These are phyloP conservation scores for Glebionis coronaria DNA, from an alignment of 129 eudicot genomes.

Conservation along the genomic window DNA sequence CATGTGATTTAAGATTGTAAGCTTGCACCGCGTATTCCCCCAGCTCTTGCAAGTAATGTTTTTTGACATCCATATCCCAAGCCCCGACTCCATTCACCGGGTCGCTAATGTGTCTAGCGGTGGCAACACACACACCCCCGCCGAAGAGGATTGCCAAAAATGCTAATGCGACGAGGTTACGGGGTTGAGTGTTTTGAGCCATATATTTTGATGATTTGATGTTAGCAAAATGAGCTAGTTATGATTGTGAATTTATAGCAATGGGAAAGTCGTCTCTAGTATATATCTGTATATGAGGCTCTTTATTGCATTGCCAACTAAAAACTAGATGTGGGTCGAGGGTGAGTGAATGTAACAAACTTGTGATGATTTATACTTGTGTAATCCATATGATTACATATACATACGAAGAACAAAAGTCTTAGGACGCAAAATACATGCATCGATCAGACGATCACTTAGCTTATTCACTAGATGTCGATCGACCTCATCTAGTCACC, in stretches of 20 bases:
- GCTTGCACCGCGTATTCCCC: slow-evolving; percentile 30
- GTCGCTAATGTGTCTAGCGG: neutral
- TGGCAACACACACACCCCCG: neutral
- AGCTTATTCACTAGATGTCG: too few relatives aligned
- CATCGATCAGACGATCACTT: too few relatives aligned
- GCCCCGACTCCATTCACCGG: too few relatives aligned
- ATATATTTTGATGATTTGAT: neutral
- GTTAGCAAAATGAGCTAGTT: neutral
- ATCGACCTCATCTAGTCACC: too few relatives aligned
- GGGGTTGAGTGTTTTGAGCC: neutral
- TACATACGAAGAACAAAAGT: too few relatives aligned
- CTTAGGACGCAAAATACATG: too few relatives aligned
- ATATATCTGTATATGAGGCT: neutral
- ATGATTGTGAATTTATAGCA: neutral
- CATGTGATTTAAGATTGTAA: slow-evolving; percentile 20
- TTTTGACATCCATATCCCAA: too few relatives aligned
- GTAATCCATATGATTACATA: too few relatives aligned
- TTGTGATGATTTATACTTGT: too few relatives aligned
- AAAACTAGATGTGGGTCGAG: neutral
- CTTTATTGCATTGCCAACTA: neutral
- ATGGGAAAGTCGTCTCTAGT: neutral
- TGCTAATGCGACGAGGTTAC: neutral
- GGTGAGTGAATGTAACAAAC: too few relatives aligned
- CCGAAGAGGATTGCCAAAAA: neutral
- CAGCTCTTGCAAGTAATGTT: too few relatives aligned